Conservation (phyloP, 805 yeast species). For the Nakazawaea populi region DNA sequence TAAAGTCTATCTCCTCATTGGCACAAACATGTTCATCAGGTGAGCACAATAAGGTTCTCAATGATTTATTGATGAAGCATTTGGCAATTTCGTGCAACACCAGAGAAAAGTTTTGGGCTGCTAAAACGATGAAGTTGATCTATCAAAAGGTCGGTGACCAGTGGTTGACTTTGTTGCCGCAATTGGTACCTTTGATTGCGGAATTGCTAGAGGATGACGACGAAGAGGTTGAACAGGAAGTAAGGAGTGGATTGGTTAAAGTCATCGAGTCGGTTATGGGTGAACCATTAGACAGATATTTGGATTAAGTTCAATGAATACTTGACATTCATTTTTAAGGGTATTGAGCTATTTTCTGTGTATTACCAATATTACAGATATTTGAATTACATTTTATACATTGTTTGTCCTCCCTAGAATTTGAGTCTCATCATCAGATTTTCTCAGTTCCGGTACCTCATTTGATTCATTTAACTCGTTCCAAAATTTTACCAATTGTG, state of each 20-base stretch:
- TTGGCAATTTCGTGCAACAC: constrained; percentile 58
- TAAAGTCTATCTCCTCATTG: constrained; percentile 71
- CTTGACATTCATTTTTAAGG: too few species aligned
- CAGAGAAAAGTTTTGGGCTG: constrained; percentile 72
- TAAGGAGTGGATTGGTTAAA: constrained; percentile 82
- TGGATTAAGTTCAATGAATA: constrained; percentile 35
- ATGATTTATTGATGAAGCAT: constrained; percentile 55
- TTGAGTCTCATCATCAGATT: neutral
- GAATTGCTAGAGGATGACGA: constrained; percentile 95
- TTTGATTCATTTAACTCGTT: constrained; percentile 1
- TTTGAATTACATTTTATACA: neutral
- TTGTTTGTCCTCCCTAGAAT: neutral
- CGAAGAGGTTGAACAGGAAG: constrained; percentile 88
- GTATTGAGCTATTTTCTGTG: too few species aligned
- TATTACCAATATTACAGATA: neutral
- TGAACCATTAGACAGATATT: constrained; percentile 85
- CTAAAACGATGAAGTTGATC: constrained; percentile 69
- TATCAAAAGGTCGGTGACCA: constrained; percentile 92
- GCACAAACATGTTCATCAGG: constrained; percentile 64
- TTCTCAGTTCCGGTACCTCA: neutral
- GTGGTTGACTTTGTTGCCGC: constrained; percentile 89
- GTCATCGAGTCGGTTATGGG: constrained; percentile 91
- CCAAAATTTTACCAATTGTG: neutral
- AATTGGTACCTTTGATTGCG: constrained; percentile 91
- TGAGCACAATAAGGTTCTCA: constrained; percentile 64